A percentile compares a stretch with the other conserved stretches of the same genome.
Conservation (phyloP, 306 rosid genomes). For the Hylodesmum podocarpum region DNA sequence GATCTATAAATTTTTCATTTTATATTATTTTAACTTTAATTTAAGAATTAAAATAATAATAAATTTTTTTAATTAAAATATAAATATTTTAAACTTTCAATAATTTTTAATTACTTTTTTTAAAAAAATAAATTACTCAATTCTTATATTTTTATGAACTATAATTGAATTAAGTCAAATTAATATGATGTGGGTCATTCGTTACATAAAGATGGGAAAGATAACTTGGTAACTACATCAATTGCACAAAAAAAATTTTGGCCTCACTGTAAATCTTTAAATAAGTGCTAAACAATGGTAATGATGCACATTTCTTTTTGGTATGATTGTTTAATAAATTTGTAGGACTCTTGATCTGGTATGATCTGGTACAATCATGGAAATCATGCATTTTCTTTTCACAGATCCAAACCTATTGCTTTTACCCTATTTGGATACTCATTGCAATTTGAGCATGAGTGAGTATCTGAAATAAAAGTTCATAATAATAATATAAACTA, state of each 20-base stretch:
- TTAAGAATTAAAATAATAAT: too few species aligned
- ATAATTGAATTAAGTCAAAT: too few species aligned
- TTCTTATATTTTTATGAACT: too few species aligned
- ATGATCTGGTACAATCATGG: neutral
- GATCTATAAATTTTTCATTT: too few species aligned
- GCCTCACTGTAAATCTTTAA: neutral
- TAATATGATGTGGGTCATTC: neutral
- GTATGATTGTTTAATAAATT: neutral
- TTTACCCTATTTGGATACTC: neutral
- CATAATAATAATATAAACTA: neutral
- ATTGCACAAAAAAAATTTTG: neutral
- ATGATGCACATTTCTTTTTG: constrained; percentile 14
- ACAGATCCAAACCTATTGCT: neutral
- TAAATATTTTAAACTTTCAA: too few species aligned
- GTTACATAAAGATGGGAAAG: neutral
- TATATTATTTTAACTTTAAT: too few species aligned
- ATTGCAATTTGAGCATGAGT: neutral
- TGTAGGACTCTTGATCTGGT: neutral
- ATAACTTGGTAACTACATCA: neutral
- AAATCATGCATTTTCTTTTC: neutral
- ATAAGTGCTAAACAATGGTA: neutral
- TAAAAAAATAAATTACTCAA: too few species aligned
- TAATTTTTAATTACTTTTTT: too few species aligned
- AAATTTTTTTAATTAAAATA: too few species aligned
- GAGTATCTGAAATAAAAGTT: neutral